Evolutionary conservation across 768 basidiomycete species (phyloP).

Genomic region (Boletus rubroflammeus): DNA sequence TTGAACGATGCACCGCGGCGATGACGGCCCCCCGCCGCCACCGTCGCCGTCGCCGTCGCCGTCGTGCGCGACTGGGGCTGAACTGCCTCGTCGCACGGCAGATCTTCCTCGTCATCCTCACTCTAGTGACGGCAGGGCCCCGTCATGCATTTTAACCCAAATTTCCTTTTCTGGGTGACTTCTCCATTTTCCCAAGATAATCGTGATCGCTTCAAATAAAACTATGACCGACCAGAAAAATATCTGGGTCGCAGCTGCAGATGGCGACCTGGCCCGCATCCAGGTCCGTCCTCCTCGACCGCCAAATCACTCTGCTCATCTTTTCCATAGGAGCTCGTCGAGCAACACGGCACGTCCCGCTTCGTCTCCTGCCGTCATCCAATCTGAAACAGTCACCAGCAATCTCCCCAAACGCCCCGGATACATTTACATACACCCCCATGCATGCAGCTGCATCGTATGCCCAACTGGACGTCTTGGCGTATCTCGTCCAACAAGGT

Average conservation of each 20-base stretch:
- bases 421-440: slow-evolving; percentile 74
- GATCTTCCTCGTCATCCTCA: slow-evolving; percentile 6
- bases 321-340: slow-evolving; percentile 51
- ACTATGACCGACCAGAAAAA: slow-evolving; percentile 46
- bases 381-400: slow-evolving; percentile 39
- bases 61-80: not conserved
- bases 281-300: slow-evolving; percentile 44
- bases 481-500: slow-evolving; percentile 77
- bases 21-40: not conserved
- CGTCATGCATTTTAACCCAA: slow-evolving; percentile 6
- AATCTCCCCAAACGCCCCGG: slow-evolving; percentile 67
- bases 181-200: slow-evolving; percentile 5
- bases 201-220: slow-evolving; percentile 22
- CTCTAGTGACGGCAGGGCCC: slow-evolving; percentile 9
- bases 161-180: slow-evolving; percentile 26
- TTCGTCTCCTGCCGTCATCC: slow-evolving; percentile 21
- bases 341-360: slow-evolving; percentile 48
- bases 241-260: slow-evolving; percentile 91
- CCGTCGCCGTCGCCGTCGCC: not conserved
- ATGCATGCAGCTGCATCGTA: slow-evolving; percentile 97
- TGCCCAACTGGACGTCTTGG: slow-evolving; percentile 69
- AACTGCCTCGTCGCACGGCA: not conserved
- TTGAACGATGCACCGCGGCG: not conserved
- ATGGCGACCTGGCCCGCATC: slow-evolving; percentile 80
- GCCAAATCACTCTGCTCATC: no score